Conservation (phyloP, 495 filamentous ascomycete genomes). For the Xylaria bambusicola region DNA sequence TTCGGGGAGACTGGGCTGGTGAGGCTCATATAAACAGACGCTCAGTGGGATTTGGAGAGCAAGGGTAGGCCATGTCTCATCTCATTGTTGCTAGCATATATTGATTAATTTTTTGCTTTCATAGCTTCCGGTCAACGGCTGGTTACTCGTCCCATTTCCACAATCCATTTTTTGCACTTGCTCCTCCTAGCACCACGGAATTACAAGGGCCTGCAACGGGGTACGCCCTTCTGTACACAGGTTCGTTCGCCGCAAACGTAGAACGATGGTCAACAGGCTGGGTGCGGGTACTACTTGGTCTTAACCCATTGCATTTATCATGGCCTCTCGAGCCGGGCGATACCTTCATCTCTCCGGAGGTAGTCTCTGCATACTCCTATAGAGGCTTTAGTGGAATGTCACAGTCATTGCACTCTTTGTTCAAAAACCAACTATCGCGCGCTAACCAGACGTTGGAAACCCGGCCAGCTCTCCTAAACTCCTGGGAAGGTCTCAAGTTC, state of each 20-base stretch:
- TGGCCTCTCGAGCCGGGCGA: constrained; percentile 49
- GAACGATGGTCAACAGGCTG: constrained; percentile 58
- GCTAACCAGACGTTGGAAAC: constrained; percentile 51
- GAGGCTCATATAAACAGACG: constrained; percentile 43
- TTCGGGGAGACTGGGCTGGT: constrained; percentile 56
- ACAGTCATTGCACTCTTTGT: constrained; percentile 53
- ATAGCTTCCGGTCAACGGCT: constrained; percentile 50
- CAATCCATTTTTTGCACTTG: constrained; percentile 56
- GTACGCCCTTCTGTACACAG: constrained; percentile 57
- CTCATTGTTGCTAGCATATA: neutral
- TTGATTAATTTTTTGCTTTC: constrained; percentile 30
- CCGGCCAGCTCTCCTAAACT: constrained; percentile 56
- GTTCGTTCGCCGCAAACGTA: constrained; percentile 52
- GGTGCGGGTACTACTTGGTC: constrained; percentile 51
- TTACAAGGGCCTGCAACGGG: constrained; percentile 55
- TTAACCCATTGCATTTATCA: constrained; percentile 54
- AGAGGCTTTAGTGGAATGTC: constrained; percentile 58
- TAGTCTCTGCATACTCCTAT: constrained; percentile 53
- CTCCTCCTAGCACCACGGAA: constrained; percentile 53
- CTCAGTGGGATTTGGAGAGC: constrained; percentile 32
- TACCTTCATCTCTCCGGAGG: constrained; percentile 54
- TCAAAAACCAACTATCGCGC: constrained; percentile 56
- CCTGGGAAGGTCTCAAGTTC: constrained; percentile 59
- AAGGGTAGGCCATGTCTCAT: constrained; percentile 24
- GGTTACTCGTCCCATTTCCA: constrained; percentile 58